Percentiles rank a stretch among this genome's conserved stretches.
phyloP scores from a whole-genome alignment of 202 grass and related monocot species.

The Schoenoplectus tabernaemontani region DNA sequence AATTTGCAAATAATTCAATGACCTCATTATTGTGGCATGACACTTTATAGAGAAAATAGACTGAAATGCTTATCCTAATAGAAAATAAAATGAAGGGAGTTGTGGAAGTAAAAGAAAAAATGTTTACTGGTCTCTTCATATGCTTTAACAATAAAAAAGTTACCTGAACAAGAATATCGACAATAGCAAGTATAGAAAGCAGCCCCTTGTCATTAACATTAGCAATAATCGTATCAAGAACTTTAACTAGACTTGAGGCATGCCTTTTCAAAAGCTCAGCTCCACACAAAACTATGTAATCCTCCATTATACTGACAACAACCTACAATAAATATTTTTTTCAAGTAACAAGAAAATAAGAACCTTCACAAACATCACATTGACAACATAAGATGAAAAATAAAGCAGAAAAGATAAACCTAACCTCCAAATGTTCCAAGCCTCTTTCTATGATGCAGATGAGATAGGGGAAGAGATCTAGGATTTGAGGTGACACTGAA shows the following conservation, averaged over 20 bases:
- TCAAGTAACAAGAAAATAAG: slow-evolving; percentile 8
- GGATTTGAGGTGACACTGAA: slow-evolving; percentile 75
- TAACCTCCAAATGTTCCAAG: slow-evolving; percentile 93
- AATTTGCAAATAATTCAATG: neutral
- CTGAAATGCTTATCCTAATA: neutral
- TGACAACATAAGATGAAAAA: slow-evolving; percentile 19
- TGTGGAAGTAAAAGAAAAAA: neutral
- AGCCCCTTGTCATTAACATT: slow-evolving; percentile 95
- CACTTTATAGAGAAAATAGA: neutral
- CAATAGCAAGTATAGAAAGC: slow-evolving; percentile 52
- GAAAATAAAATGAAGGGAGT: neutral
- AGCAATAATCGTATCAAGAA: slow-evolving; percentile 72
- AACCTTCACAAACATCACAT: slow-evolving; percentile 11
- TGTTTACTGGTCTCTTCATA: neutral
- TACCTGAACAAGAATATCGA: slow-evolving; percentile 95
- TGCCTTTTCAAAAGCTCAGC: slow-evolving; percentile 87
- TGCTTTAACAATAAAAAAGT: slow-evolving; percentile 6
- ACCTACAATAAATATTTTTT: slow-evolving; percentile 27
- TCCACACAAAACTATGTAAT: slow-evolving; percentile 86
- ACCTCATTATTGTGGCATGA: neutral
- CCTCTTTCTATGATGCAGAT: slow-evolving; percentile 79
- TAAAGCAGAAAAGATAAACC: slow-evolving; percentile 9
- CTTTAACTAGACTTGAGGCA: slow-evolving; percentile 50
- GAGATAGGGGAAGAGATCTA: slow-evolving; percentile 89
- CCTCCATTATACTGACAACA: slow-evolving; percentile 68